A percentile compares a stretch with the other conserved stretches of the same genome.
Evolutionary conservation across 768 basidiomycete genomes (phyloP).

Genomic region (Psilocybe sp.): DNA sequence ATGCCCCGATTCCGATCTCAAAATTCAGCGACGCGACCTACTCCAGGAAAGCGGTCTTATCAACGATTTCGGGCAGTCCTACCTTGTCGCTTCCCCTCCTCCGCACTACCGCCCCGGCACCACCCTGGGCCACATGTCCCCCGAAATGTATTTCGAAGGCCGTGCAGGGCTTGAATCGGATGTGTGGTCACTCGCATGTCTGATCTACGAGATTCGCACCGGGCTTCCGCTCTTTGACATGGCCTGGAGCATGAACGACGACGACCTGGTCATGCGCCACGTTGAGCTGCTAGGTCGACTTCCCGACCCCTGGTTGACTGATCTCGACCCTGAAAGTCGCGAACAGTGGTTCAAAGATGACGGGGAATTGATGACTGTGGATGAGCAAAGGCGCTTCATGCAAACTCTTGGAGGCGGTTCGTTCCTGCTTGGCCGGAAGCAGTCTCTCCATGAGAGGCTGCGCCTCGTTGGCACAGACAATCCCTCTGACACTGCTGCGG

Average conservation of each 20-base stretch:
- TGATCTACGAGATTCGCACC: conserved; percentile 40
- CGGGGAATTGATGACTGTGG: conserved; percentile 27
- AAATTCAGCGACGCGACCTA: conserved; percentile 14
- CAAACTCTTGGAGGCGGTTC: too few relatives aligned
- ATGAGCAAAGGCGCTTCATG: too few relatives aligned
- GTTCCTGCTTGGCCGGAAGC: too few relatives aligned
- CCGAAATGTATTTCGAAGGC: conserved; percentile 34
- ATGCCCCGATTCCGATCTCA: conserved; percentile 24
- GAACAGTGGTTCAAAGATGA: conserved; percentile 33
- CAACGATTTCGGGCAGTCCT: conserved; percentile 39
- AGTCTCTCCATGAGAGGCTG: too few relatives aligned
- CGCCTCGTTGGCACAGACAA: too few relatives aligned
- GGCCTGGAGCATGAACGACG: conserved; percentile 24
- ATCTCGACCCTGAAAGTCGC: conserved; percentile 21
- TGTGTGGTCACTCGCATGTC: conserved; percentile 39
- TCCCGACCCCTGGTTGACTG: conserved; percentile 40
- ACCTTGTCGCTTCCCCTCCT: conserved; percentile 17
- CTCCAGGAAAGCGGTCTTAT: conserved; percentile 30
- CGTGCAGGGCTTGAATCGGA: conserved; percentile 25
- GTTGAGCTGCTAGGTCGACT: conserved; percentile 36
- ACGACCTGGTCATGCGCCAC: conserved; percentile 28
- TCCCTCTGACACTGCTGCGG: too few relatives aligned
- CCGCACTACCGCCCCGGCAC: conserved; percentile 28
- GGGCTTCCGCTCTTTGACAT: conserved; percentile 38
- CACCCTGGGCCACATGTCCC: conserved; percentile 28